These are phyloP conservation scores for Scutellaria barbata DNA, from an alignment of 257 asterid genomes.

Conservation along the genomic window DNA sequence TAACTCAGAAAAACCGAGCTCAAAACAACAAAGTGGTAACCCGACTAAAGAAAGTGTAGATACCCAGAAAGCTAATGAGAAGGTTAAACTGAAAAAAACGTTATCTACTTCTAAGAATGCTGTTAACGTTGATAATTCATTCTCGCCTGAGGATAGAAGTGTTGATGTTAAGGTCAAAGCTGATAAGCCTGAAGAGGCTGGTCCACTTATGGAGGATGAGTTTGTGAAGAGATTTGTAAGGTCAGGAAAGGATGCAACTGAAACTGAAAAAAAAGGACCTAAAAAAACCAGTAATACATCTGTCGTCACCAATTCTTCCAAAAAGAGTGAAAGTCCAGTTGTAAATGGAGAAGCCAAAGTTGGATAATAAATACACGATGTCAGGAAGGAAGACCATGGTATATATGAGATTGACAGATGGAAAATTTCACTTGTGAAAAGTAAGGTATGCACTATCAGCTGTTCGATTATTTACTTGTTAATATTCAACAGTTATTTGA, in stretches of 20 bases:
- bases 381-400: conserved; percentile 25
- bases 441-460: conserved; percentile 39
- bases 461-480: neutral
- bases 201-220: conserved; percentile 44
- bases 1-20: conserved; percentile 50
- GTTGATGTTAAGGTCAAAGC: conserved; percentile 20
- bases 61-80: conserved; percentile 48
- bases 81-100: conserved; percentile 47
- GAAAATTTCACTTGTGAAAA: conserved; percentile 19
- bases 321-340: conserved; percentile 49
- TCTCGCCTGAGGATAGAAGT: conserved; percentile 37
- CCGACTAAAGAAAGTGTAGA: conserved; percentile 43
- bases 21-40: conserved; percentile 48
- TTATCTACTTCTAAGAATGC: conserved; percentile 38
- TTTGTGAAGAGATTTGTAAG: conserved; percentile 48
- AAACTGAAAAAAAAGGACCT: conserved; percentile 46
- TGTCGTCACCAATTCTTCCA: conserved; percentile 38
- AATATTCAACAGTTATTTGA: neutral
- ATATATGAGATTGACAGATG: conserved; percentile 22
- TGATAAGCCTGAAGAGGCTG: conserved; percentile 34
- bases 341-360: conserved; percentile 80
- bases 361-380: conserved; percentile 42
- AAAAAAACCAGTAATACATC: conserved; percentile 51
- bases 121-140: conserved; percentile 39
- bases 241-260: conserved; percentile 49